Conservation (phyloP, 352 stramenopile genomes). For the Pythium angustatum region DNA sequence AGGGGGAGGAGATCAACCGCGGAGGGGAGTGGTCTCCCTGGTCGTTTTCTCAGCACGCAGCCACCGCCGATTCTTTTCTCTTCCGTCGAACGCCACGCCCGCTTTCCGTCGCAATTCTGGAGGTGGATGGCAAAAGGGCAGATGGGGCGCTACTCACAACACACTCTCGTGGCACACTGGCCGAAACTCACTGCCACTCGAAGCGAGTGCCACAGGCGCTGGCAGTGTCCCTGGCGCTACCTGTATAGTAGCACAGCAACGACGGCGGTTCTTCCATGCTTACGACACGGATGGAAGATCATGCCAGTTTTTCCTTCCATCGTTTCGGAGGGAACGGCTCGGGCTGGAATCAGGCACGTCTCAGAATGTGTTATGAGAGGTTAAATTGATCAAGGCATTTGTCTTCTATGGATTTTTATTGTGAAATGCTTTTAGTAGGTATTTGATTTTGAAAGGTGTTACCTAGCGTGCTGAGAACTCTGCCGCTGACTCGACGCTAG, state of each 20-base stretch:
- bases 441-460: too few species aligned
- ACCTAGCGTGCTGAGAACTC: too few species aligned
- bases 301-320: conserved; percentile 20
- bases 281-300: not conserved
- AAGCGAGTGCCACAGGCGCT: too few species aligned
- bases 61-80: not conserved
- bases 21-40: not conserved
- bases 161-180: too few species aligned
- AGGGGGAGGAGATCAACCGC: not conserved
- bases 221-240: too few species aligned
- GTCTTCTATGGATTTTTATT: not conserved
- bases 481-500: conserved; percentile 1
- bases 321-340: not conserved
- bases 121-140: not conserved
- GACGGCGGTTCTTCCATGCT: conserved; percentile 9
- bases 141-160: too few species aligned
- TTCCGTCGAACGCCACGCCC: conserved; percentile 16
- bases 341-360: not conserved
- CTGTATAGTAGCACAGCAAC: too few species aligned
- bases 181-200: too few species aligned
- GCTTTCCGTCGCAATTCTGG: conserved; percentile 3
- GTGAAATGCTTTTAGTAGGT: too few species aligned
- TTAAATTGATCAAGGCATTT: not conserved
- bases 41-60: not conserved
- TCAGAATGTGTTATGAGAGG: not conserved